phyloP scores from a whole-genome alignment of 495 filamentous ascomycete species.

The Neurospora tetrasperma region DNA sequence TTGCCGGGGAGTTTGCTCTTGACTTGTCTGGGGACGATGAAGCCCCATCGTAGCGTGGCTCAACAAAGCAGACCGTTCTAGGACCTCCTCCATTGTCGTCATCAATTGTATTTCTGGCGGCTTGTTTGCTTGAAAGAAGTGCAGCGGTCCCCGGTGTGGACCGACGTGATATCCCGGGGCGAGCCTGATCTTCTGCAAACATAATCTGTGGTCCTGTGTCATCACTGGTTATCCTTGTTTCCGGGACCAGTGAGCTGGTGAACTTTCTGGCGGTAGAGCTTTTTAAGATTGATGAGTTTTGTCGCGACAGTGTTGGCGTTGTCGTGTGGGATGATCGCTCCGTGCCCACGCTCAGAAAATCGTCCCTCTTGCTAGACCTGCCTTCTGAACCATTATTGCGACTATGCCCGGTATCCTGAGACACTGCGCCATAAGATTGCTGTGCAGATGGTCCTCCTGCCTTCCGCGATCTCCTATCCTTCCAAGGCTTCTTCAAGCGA shows the following conservation, averaged over 20 bases:
- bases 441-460: background rate
- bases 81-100: constrained; percentile 41
- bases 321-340: constrained; percentile 10
- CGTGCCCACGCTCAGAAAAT: background rate
- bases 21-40: constrained; percentile 16
- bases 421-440: constrained; percentile 8
- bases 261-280: constrained; percentile 47
- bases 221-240: constrained; percentile 54
- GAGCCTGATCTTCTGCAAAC: constrained; percentile 45
- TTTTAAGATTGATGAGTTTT: constrained; percentile 39
- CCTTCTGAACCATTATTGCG: background rate
- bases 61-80: constrained; percentile 63
- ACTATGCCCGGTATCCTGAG: background rate
- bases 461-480: constrained; percentile 10
- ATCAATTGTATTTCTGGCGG: constrained; percentile 42
- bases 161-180: constrained; percentile 38
- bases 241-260: constrained; percentile 63
- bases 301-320: constrained; percentile 40
- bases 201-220: constrained; percentile 64
- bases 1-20: constrained; percentile 21
- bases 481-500: constrained; percentile 7
- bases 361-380: background rate
- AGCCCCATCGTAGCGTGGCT: constrained; percentile 9
- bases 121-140: constrained; percentile 52
- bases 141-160: constrained; percentile 26